Conservation (phyloP, 129 eudicot genomes). For the Daucus carota region DH1_v3.0 NC_030383.2:10904501-10905000, state of each 20-base stretch:
- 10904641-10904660: conserved; percentile 73
- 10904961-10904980: conserved; percentile 48
- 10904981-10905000: conserved; percentile 73
- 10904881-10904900: conserved; percentile 46
- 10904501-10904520: conserved; percentile 29
- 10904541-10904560: conserved; percentile 22
- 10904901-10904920: conserved; percentile 58
- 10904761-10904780: conserved; percentile 59
- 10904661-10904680: conserved; percentile 66
- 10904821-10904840: conserved; percentile 68
- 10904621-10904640: conserved; percentile 49
- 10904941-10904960: conserved; percentile 78
- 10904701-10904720: conserved; percentile 84
- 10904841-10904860: conserved; percentile 44
- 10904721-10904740: conserved; percentile 39
- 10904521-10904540: conserved; percentile 23
- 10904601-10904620: conserved; percentile 46
- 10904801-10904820: conserved; percentile 62
- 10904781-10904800: conserved; percentile 67
- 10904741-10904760: conserved; percentile 95
- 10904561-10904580: conserved; percentile 20
- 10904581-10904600: conserved; percentile 25
- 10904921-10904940: conserved; percentile 98
- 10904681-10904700: conserved; percentile 86
- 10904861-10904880: conserved; percentile 40